Base-by-base conservation (phyloP, 139 green algal species). In the Pedinophyceae sp. region DNA sequence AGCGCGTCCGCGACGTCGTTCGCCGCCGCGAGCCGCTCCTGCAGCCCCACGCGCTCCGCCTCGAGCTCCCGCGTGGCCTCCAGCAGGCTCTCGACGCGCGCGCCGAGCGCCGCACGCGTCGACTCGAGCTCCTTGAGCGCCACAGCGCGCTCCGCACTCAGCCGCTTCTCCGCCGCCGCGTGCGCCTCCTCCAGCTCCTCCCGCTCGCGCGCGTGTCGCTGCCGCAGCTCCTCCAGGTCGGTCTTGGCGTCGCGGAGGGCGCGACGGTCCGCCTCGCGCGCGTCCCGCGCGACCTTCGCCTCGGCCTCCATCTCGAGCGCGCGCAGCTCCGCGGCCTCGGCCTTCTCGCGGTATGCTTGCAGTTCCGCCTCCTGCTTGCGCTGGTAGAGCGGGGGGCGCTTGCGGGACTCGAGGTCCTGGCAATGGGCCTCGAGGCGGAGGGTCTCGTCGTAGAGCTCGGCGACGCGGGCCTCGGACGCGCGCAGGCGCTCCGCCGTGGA, bases 311-410 rank as follows among this genome's bases (percentile, higher is more conserved):
- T 39, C 52, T 82, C 78, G 0, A 43, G 22, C 0, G 74, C 76
- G 2, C 79, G 65, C 1, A 70, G 57, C 38, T 93, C 76, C 15
- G 67, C 71, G 58, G 86, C 79, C 3, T 62, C 27, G 0, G 83
- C 81, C 66, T 86, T 87, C 46, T 86, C 77, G 13, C 70, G 29
- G 2, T 73, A 77, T 3, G 77, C 75, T 29, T 68, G 74, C 26
- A 91, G 79, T 77, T 93, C 83, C 62, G 88, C 82, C 63, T 92
- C 76, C 67, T 88, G 79, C 57, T 81, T 82, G 63, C 85, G 84
- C 58, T 90, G 77, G 71, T 91, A 93, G 23, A 93, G 72, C 7
- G 83, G 83, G 0, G 83, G 75, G 1, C 83, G 65, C 74, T 91
- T 91, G 51, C 82, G 76, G 18, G 52, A 77, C 69, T 93, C 82